Base-by-base conservation (phyloP, 495 filamentous ascomycete genomes). In the Tetracladium marchalianum region DNA sequence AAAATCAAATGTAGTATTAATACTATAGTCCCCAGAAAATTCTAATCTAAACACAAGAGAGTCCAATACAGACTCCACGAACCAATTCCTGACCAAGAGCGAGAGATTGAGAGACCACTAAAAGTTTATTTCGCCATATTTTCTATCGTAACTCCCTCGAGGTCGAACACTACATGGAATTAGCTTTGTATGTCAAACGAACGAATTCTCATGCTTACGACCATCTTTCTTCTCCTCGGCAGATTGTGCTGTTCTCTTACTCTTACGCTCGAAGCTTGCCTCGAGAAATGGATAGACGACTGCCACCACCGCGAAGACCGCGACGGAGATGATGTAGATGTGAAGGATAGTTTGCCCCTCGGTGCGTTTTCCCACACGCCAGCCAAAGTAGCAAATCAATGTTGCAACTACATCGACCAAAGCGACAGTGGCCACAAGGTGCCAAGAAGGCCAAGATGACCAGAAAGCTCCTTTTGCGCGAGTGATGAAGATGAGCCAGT, bases 401-500 rank as follows among this genome's bases (percentile, higher is more conserved):
- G 87, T 90, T 44, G 85, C 86, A 31, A 93, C 63, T 46, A 88
- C 64, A 63, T 94, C 86, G 52, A 95, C 89, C 32, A 81, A 47
- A 16, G 92, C 64, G 41, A 94, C 83, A 35, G 89, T 88, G 37
- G 72, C 76, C 42, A 72, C 56, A 40, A 95, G 72, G 62, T 90
- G 82, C 78, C 84, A 84, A 41, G 88, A 93, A 12, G 89, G 89
- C 36, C 81, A 70, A 18, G 80, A 85, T 2, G 80, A 83, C 85
- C 85, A 90, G 74, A 90, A 87, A 18, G 85, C 81, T 49, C 84
- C 83, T 58, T 84, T 85, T 65, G 85, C 82, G 71, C 89, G 84
- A 50, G 89, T 95, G 64, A 94, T 89, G 71, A 95, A 90, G 68
- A 95, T 95, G 38, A 94, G 77, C 88, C 89, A 95, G 67, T 92